phyloP scores from a whole-genome alignment of 2,329 filamentous ascomycete genomes.

The Diaporthe ilicicola region DNA sequence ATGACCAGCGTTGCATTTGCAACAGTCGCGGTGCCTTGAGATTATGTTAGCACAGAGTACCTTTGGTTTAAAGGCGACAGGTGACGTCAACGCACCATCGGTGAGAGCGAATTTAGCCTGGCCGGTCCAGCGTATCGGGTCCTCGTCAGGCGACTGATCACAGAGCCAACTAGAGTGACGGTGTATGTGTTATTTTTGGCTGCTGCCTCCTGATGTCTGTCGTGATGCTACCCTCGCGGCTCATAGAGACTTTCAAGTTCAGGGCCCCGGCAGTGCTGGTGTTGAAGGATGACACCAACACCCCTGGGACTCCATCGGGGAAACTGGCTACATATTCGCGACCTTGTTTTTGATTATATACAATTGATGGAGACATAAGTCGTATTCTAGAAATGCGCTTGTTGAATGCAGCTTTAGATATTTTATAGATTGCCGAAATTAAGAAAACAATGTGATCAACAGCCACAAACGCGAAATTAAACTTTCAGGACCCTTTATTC shows the following conservation, averaged over 20 bases:
- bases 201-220: not conserved
- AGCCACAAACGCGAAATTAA: no score
- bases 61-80: no score
- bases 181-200: not conserved
- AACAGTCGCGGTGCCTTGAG: not conserved
- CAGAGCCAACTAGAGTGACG: not conserved
- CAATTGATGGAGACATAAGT: no score
- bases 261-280: not conserved
- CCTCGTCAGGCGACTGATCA: not conserved
- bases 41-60: not conserved
- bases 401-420: no score
- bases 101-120: not conserved
- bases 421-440: no score
- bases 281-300: not conserved
- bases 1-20: not conserved
- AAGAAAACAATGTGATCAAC: no score
- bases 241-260: not conserved
- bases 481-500: no score
- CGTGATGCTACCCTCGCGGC: constrained; percentile 2
- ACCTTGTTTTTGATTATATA: not conserved
- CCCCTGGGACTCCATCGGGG: constrained; percentile 11
- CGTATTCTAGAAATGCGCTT: no score
- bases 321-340: not conserved
- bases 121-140: constrained; percentile 5
- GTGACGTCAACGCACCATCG: not conserved